phyloP scores from a whole-genome alignment of 345 rosid species.

The Pugionium dolabratum region DNA sequence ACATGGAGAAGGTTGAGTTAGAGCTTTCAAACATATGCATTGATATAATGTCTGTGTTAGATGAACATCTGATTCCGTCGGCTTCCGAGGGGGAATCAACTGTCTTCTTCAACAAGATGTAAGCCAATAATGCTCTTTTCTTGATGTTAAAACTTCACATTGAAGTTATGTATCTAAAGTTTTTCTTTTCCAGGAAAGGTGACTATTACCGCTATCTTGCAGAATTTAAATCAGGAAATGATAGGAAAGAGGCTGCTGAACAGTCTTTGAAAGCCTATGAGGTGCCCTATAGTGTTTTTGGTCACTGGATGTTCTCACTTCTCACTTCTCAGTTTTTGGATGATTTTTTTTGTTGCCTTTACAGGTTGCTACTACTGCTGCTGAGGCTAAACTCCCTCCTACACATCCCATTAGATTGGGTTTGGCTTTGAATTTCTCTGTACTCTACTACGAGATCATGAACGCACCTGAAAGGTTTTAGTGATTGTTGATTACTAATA shows the following conservation, averaged over 20 bases:
- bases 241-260: conserved; percentile 60
- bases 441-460: conserved; percentile 77
- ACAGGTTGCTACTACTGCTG: conserved; percentile 61
- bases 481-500: not conserved
- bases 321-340: not conserved
- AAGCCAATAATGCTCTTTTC: conserved; percentile 24
- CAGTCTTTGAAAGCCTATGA: conserved; percentile 71
- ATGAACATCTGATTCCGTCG: conserved; percentile 68
- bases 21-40: conserved; percentile 57
- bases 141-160: not conserved
- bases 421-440: conserved; percentile 75
- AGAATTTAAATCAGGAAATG: conserved; percentile 57
- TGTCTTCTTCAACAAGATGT: conserved; percentile 74
- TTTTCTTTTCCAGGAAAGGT: conserved; percentile 58
- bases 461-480: conserved; percentile 69
- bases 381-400: conserved; percentile 63
- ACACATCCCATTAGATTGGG: conserved; percentile 79
- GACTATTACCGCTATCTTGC: conserved; percentile 71
- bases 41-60: conserved; percentile 63
- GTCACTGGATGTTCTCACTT: not conserved
- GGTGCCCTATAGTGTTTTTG: conserved; percentile 38
- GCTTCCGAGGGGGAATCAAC: conserved; percentile 61
- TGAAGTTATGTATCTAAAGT: conserved; percentile 5
- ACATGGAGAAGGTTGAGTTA: conserved; percentile 61
- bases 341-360: conserved; percentile 17